Conservation (phyloP, 23 red algal genomes). For the Cyanidioschyzon merolae region DNA sequence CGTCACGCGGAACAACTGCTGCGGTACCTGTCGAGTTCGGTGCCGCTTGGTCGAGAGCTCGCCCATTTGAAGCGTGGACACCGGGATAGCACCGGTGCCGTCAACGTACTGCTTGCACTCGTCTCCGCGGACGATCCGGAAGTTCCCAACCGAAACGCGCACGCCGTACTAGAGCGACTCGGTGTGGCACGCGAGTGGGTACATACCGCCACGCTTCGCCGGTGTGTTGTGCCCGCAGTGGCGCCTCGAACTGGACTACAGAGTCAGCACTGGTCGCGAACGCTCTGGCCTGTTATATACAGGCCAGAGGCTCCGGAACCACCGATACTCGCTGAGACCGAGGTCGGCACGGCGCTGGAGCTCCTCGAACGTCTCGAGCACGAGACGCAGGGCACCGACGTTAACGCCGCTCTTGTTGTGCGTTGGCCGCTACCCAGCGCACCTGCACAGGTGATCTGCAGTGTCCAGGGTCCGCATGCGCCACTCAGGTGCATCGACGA, state of each 20-base stretch:
- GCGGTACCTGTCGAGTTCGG: background rate
- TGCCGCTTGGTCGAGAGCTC: background rate
- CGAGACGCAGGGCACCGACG: background rate
- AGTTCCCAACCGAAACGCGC: background rate
- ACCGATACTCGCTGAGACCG: background rate
- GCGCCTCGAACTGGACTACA: background rate
- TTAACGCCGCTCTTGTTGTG: background rate
- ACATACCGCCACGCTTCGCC: background rate
- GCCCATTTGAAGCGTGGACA: background rate
- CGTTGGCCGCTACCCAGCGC: background rate
- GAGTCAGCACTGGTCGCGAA: background rate
- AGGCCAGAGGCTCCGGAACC: background rate
- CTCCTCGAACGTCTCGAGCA: background rate
- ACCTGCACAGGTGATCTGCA: constrained; percentile 9
- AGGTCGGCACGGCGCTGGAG: background rate
- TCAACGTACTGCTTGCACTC: background rate
- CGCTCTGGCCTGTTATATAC: background rate
- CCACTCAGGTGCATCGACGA: constrained; percentile 1
- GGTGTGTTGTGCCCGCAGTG: background rate
- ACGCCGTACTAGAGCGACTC: background rate
- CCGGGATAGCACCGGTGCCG: background rate
- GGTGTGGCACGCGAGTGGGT: background rate
- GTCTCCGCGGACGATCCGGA: background rate
- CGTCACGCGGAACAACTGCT: constrained; percentile 3
- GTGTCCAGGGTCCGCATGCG: background rate